Conservation (phyloP, 1,139 yeast genomes). For the Waltiozyma sp. region DNA sequence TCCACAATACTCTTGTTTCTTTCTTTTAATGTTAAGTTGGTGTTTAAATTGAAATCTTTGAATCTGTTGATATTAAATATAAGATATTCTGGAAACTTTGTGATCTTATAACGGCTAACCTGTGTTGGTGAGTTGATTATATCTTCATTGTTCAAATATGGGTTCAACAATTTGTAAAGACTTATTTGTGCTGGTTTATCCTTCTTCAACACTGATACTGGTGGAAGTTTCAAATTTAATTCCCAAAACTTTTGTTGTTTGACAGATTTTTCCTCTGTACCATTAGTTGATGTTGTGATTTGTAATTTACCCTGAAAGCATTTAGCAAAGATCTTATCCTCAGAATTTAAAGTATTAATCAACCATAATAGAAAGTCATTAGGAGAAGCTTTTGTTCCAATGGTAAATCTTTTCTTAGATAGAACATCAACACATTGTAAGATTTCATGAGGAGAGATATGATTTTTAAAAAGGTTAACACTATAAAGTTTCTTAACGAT, state of each 20-base stretch:
- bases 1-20: conserved; percentile 57
- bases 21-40: conserved; percentile 26
- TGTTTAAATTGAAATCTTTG: conserved; percentile 24
- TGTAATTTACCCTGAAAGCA: conserved; percentile 45
- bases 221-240: conserved; percentile 48
- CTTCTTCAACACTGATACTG: conserved; percentile 41
- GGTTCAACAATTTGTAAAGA: conserved; percentile 33
- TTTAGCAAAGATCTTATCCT: conserved; percentile 15
- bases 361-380: conserved; percentile 49
- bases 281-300: conserved; percentile 22
- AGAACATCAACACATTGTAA: conserved; percentile 34
- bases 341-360: conserved; percentile 33
- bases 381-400: conserved; percentile 36
- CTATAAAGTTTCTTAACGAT: conserved; percentile 58
- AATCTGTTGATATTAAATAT: conserved; percentile 49
- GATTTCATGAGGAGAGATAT: conserved; percentile 60
- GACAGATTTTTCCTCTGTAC: conserved; percentile 17
- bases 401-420: conserved; percentile 33
- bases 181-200: conserved; percentile 41
- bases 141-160: conserved; percentile 31
- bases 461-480: conserved; percentile 41
- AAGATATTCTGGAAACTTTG: conserved; percentile 40
- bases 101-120: conserved; percentile 29
- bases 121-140: conserved; percentile 21
- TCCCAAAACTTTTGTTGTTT: conserved; percentile 45